Percentiles rank a stretch among this genome's conserved stretches.
Conservation (phyloP, 2,329 filamentous ascomycete genomes). For the Verticillium longisporum region DNA sequence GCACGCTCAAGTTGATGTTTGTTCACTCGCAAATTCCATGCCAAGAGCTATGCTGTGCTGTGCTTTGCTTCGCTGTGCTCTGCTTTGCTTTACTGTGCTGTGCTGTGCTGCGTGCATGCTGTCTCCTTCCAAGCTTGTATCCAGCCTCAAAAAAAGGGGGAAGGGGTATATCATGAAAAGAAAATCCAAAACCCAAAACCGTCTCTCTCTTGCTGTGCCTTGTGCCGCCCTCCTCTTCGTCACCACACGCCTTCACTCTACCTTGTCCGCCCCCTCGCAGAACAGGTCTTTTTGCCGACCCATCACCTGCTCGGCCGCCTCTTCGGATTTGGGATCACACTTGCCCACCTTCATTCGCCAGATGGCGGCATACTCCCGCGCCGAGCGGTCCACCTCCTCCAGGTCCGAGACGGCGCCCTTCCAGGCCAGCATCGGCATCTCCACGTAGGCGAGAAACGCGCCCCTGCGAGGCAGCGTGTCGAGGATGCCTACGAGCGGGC, state of each 20-base stretch:
- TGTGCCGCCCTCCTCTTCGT: background rate
- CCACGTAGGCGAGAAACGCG: slow-evolving; percentile 32
- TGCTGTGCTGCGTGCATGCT: background rate
- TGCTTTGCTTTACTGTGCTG: background rate
- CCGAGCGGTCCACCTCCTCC: slow-evolving; percentile 32
- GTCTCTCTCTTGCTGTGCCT: background rate
- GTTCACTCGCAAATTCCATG: background rate
- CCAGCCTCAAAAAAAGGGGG: background rate
- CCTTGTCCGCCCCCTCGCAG: slow-evolving; percentile 33
- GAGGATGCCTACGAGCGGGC: slow-evolving; percentile 37
- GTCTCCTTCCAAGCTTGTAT: background rate
- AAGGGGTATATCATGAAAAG: slow-evolving; percentile 8
- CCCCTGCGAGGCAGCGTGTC: slow-evolving; percentile 39
- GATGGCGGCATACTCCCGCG: slow-evolving; percentile 43
- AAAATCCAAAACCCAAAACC: background rate
- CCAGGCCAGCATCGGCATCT: slow-evolving; percentile 57
- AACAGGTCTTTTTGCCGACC: slow-evolving; percentile 55
- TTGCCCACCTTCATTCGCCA: slow-evolving; percentile 64
- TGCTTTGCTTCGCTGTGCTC: background rate
- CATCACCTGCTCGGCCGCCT: slow-evolving; percentile 17
- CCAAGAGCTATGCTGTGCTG: background rate
- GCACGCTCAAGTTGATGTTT: too few species aligned
- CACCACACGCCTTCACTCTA: background rate
- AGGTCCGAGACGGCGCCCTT: slow-evolving; percentile 44
- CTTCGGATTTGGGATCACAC: slow-evolving; percentile 38